Conservation (phyloP, 768 basidiomycete genomes). For the Cystobasidium onofrii region DNA sequence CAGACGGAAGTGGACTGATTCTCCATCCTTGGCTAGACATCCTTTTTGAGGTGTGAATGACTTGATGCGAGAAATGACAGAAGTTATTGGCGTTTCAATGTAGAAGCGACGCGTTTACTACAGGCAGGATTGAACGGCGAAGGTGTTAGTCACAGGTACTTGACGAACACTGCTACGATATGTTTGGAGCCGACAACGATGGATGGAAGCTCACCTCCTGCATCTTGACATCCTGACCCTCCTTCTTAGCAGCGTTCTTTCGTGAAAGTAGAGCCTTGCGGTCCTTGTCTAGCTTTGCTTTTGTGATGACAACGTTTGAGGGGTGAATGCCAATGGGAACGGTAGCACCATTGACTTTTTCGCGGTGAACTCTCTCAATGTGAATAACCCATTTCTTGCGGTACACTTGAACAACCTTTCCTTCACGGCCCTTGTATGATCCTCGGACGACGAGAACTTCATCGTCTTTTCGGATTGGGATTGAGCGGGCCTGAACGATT, state of each 20-base stretch:
- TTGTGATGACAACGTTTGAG: conserved; percentile 89
- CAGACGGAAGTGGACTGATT: neutral
- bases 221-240: conserved; percentile 27
- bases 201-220: neutral
- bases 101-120: neutral
- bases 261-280: conserved; percentile 46
- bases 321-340: conserved; percentile 92
- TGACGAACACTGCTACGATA: no score
- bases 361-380: conserved; percentile 92
- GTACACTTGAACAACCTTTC: conserved; percentile 66
- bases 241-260: conserved; percentile 43
- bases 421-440: conserved; percentile 98
- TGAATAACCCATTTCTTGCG: conserved; percentile 83
- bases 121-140: no score
- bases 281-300: conserved; percentile 78
- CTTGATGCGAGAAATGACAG: neutral
- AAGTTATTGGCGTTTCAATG: neutral
- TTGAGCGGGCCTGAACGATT: conserved; percentile 63
- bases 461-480: conserved; percentile 95
- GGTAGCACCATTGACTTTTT: conserved; percentile 93
- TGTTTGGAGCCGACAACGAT: no score
- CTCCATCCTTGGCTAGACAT: neutral
- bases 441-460: conserved; percentile 84
- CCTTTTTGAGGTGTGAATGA: neutral
- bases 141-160: no score